Evolutionary conservation across 2,329 filamentous ascomycete genomes (phyloP).

Genomic region (Laburnicola sp.): DNA sequence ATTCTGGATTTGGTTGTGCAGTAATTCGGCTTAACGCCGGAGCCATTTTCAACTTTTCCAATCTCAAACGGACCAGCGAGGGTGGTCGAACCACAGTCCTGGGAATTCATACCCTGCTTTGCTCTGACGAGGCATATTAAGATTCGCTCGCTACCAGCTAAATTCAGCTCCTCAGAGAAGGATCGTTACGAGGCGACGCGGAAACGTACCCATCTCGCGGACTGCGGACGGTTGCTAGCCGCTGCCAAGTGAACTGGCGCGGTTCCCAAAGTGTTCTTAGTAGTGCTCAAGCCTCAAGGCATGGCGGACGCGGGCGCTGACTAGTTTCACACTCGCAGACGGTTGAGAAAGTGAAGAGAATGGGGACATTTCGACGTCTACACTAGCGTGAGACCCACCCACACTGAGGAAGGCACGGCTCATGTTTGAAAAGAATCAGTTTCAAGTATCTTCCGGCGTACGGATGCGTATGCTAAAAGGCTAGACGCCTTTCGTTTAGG

Average conservation of each 20-base stretch:
- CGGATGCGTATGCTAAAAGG: background rate
- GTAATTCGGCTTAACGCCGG: conserved; percentile 27
- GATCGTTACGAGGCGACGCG: conserved; percentile 6
- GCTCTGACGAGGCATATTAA: background rate
- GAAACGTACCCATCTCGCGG: background rate
- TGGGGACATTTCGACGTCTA: background rate
- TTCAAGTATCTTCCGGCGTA: background rate
- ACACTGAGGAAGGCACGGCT: background rate
- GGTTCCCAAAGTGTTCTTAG: too few species aligned
- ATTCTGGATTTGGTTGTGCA: conserved; percentile 18
- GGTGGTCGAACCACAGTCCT: conserved; percentile 14
- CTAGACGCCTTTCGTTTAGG: background rate
- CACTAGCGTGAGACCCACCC: background rate
- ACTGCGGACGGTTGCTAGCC: background rate
- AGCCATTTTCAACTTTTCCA: conserved; percentile 25
- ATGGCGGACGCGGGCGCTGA: conserved; percentile 40
- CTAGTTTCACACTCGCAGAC: conserved; percentile 13
- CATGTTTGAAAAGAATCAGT: background rate
- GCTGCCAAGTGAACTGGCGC: background rate
- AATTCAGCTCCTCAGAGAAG: background rate
- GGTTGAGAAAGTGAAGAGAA: background rate
- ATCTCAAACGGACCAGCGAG: conserved; percentile 16
- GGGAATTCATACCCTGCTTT: conserved; percentile 5
- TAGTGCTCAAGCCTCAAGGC: conserved; percentile 30
- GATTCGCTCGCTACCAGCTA: conserved; percentile 9